Conservation (phyloP, 2,329 filamentous ascomycete species). For the Annulohypoxylon truncatum region DNA sequence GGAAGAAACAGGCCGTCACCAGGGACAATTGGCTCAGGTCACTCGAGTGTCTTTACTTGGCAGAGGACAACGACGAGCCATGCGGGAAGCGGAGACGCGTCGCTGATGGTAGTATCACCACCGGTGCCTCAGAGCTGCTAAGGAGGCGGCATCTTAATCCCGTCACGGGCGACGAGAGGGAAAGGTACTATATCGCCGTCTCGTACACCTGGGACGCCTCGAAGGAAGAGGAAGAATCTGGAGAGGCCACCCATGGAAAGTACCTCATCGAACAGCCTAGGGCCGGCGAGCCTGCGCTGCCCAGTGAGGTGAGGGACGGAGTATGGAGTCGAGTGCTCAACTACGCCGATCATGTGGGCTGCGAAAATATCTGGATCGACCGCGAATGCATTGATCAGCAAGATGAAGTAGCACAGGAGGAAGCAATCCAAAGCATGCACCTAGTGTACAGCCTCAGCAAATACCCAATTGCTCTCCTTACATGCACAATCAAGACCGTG, state of each 20-base stretch:
- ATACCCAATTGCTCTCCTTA: conserved; percentile 46
- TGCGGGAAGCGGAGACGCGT: conserved; percentile 45
- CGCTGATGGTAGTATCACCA: conserved; percentile 39
- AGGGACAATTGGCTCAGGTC: conserved; percentile 47
- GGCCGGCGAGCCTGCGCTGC: conserved; percentile 37
- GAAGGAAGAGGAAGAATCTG: conserved; percentile 40
- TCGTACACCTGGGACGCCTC: conserved; percentile 48
- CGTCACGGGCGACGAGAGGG: conserved; percentile 35
- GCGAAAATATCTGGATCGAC: conserved; percentile 48
- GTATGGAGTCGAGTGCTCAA: conserved; percentile 45
- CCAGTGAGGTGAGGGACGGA: conserved; percentile 44
- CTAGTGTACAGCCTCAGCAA: conserved; percentile 47
- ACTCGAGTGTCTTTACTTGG: conserved; percentile 46
- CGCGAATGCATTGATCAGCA: conserved; percentile 48
- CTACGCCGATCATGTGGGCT: conserved; percentile 43
- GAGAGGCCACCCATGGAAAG: conserved; percentile 24
- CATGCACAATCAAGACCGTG: conserved; percentile 40
- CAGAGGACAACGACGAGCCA: conserved; percentile 37
- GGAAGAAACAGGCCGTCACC: conserved; percentile 39
- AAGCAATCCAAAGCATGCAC: conserved; percentile 49
- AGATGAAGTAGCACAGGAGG: conserved; percentile 40
- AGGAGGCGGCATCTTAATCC: conserved; percentile 44
- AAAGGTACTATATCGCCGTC: conserved; percentile 46
- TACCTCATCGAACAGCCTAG: conserved; percentile 44
- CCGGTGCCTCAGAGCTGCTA: conserved; percentile 36